Percentiles rank a stretch among this genome's conserved stretches.
These are phyloP conservation scores for Trichophyton verrucosum DNA, from an alignment of 2,329 filamentous ascomycete genomes.

Conservation along the genomic window DNA sequence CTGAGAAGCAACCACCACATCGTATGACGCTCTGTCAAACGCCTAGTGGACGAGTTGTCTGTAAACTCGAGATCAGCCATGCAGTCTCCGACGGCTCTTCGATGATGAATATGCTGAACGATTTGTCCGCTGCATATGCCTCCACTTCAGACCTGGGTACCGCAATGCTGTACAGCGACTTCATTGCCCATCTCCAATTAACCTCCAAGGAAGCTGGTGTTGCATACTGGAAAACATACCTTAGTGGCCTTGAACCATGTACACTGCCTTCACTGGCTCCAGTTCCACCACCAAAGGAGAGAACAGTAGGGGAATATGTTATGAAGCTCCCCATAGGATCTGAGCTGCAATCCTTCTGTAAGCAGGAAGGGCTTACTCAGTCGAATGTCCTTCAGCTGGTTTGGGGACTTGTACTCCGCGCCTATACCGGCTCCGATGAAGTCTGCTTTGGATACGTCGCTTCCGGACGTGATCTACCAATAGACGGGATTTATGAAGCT, in stretches of 20 bases:
- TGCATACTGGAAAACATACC: slow-evolving; percentile 26
- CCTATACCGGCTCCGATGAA: slow-evolving; percentile 27
- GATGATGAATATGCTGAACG: slow-evolving; percentile 22
- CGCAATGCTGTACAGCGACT: slow-evolving; percentile 27
- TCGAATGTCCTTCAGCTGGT: slow-evolving; percentile 49
- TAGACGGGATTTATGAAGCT: slow-evolving; percentile 28
- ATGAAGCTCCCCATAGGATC: slow-evolving; percentile 10
- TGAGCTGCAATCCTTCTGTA: slow-evolving; percentile 11
- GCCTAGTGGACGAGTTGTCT: slow-evolving; percentile 19
- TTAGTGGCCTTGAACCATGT: slow-evolving; percentile 23
- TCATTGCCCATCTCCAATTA: slow-evolving; percentile 24
- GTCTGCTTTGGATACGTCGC: slow-evolving; percentile 31
- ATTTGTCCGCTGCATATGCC: slow-evolving; percentile 24
- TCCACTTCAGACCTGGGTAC: slow-evolving; percentile 17
- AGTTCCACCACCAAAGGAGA: slow-evolving; percentile 2
- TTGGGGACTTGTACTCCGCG: slow-evolving; percentile 27
- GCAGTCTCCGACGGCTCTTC: slow-evolving; percentile 28
- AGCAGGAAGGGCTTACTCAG: slow-evolving; percentile 13
- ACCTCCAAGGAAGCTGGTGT: slow-evolving; percentile 19
- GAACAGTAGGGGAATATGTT: slow-evolving; percentile 6
- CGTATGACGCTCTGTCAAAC: slow-evolving; percentile 26
- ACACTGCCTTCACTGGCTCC: slow-evolving; percentile 17
- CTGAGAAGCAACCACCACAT: slow-evolving; percentile 22
- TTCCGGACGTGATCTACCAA: slow-evolving; percentile 28
- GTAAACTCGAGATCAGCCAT: slow-evolving; percentile 30